Base-by-base conservation (phyloP, 2,329 filamentous ascomycete genomes). In the Colletotrichum abscissum region DNA sequence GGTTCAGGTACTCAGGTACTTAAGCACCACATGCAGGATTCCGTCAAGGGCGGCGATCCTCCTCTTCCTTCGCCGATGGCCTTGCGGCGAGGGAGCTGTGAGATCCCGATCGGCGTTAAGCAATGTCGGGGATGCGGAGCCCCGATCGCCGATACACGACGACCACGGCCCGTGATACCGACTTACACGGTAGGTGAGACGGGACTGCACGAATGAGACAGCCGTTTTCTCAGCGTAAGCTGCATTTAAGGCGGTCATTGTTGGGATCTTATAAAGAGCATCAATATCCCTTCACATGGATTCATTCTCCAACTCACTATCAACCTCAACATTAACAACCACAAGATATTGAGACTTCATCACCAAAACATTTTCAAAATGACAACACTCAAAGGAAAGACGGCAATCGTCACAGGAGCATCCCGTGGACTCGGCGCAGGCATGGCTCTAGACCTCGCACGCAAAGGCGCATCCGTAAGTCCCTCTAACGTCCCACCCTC, bases 351-450 rank as follows among this genome's bases (percentile, higher is more conserved):
- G n/a, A n/a, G n/a, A 49, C 8, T n/a, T n/a, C 19, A n/a, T 22
- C 42, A 49, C 19, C 19, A 3, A 9, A 4, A 49, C 19, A 49
- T 5, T 22, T 1, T 3, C 2, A 22, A 2, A n/a, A 28, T 35
- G 28, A 28, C 33, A 5, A 54, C 73, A 1, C 70, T 75, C 16
- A 33, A 59, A 60, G 75, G 75, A 24, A 78, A 78, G 52, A 72
- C 76, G 0, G 77, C 77, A 33, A 74, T 79, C 6, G 75, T 78
- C 14, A 77, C 77, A 5, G 77, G 77, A 6, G 76, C 77, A 16
- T 78, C 77, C 7, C 68, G 77, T 28, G 77, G 77, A 9, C 75
- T 78, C 19, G 77, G 77, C 16, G 65, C 56, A n/a, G 74, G 72
- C 11, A 77, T 79, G 63, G 76, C 77, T 1, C 71, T 76, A 5